Base-by-base conservation (phyloP, 2,329 filamentous ascomycete species). In the Ophiocordyceps camponoti-saundersi region DNA sequence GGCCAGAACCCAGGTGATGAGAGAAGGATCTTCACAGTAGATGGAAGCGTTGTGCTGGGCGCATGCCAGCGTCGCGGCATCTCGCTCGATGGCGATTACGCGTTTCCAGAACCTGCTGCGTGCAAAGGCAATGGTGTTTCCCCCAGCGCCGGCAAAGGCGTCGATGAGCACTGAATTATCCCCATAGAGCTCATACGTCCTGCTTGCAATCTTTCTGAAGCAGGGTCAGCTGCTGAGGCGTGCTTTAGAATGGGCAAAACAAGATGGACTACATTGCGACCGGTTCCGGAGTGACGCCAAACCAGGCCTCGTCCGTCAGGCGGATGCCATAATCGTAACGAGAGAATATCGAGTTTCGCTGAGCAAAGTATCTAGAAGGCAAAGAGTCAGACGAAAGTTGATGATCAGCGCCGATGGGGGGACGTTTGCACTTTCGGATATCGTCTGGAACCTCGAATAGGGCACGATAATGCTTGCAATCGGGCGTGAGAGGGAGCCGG, bases 271-370 rank as follows among this genome's bases (percentile, higher is more conserved):
- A 92, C 85, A 73, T 79, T 50, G 92, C 92, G 26, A 98, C 78
- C 5, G 85, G 84, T 62, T 98, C 90, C 15, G 92, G 89, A 0
- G 93, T 98, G 8, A 96, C 89, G 47, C 89, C 92, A 61, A 92
- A 98, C 92, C 92, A 98, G 47, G 88, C 84, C 65, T 90, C 82
- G 60, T 94, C 81, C 0, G 93, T 98, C 72, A 98, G 79, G 70
- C 80, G 82, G 53, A 98, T 75, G 47, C 88, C 90, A 49, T 89
- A 75, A 60, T 95, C 82, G 60, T 95, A 98, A 55, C 74, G 75
- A 16, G 82, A 81, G 65, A 94, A 98, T 53, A 98, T 85, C 46
- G 80, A 82, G 61, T 92, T 81, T 49, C 92, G 78, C 58, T 96
- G 89, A 16, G 82, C 73, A 77, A 86, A 98, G 65, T 98, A 98